Conservation (phyloP, 306 rosid species). For the Prunus dulcis region DNA sequence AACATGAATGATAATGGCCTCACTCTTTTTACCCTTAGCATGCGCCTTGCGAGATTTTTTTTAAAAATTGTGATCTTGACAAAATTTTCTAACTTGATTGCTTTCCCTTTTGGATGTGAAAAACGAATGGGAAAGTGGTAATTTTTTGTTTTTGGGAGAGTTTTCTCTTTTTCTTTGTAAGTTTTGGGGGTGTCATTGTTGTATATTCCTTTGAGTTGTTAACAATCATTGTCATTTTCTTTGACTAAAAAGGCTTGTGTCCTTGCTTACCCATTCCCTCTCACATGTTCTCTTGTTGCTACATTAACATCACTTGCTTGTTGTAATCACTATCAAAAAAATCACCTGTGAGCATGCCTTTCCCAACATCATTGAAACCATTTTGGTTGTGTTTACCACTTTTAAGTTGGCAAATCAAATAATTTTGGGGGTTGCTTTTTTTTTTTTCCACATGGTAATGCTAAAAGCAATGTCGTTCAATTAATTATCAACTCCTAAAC, state of each 20-base stretch:
- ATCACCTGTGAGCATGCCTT: constrained; percentile 16
- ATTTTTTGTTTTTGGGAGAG: neutral
- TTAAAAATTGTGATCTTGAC: neutral
- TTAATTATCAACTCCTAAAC: no score
- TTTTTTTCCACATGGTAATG: no score
- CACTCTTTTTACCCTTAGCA: neutral
- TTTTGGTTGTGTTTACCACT: neutral
- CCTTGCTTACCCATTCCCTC: constrained; percentile 7
- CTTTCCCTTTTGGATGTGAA: neutral
- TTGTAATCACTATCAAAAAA: constrained; percentile 20
- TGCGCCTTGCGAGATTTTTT: neutral
- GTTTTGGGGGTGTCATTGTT: neutral
- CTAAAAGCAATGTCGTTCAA: no score
- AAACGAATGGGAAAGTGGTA: neutral
- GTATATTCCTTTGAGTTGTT: neutral
- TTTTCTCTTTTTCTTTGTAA: neutral
- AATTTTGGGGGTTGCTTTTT: no score
- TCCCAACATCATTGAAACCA: constrained; percentile 7
- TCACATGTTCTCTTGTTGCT: constrained; percentile 10
- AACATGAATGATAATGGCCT: neutral
- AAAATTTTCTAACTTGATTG: neutral
- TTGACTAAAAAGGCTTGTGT: neutral
- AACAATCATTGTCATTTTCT: neutral
- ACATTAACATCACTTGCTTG: constrained; percentile 18
- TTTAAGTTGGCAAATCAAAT: neutral